phyloP scores from a whole-genome alignment of 345 rosid species.

The Leavenworthia alabamica region DNA sequence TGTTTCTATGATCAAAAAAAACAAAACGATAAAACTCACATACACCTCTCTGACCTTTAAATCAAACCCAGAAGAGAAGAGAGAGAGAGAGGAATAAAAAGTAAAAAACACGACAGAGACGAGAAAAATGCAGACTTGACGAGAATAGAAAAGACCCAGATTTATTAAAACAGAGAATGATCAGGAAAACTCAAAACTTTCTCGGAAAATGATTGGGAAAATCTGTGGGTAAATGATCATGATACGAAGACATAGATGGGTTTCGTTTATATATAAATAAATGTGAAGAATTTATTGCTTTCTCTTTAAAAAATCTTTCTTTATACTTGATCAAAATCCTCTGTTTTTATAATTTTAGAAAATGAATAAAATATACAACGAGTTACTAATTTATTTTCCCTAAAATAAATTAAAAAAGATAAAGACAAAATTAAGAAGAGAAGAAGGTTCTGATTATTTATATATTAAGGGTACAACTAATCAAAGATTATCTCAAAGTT shows the following conservation, averaged over 20 bases:
- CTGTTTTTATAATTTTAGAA: slow-evolving; percentile 12
- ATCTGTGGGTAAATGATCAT: background rate
- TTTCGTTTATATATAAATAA: background rate
- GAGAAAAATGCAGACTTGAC: slow-evolving; percentile 19
- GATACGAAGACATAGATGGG: background rate
- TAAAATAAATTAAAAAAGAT: background rate
- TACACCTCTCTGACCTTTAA: background rate
- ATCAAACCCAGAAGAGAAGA: background rate
- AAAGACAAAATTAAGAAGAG: background rate
- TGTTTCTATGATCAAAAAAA: slow-evolving; percentile 11
- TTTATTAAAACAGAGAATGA: background rate
- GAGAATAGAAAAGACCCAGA: background rate
- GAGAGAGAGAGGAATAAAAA: background rate
- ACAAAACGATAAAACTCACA: background rate
- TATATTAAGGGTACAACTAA: background rate
- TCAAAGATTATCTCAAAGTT: slow-evolving; percentile 21
- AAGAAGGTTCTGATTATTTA: slow-evolving; percentile 16
- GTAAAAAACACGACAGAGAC: background rate
- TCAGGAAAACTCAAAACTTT: slow-evolving; percentile 11
- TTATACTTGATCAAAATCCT: slow-evolving; percentile 25
- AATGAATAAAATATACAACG: background rate
- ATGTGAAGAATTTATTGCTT: slow-evolving; percentile 14
- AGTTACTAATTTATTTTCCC: background rate
- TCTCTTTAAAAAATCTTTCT: slow-evolving; percentile 19
- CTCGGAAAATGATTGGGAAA: background rate